Base-by-base conservation (phyloP, 2,329 filamentous ascomycete species). In the Colletotrichum sp. region DNA sequence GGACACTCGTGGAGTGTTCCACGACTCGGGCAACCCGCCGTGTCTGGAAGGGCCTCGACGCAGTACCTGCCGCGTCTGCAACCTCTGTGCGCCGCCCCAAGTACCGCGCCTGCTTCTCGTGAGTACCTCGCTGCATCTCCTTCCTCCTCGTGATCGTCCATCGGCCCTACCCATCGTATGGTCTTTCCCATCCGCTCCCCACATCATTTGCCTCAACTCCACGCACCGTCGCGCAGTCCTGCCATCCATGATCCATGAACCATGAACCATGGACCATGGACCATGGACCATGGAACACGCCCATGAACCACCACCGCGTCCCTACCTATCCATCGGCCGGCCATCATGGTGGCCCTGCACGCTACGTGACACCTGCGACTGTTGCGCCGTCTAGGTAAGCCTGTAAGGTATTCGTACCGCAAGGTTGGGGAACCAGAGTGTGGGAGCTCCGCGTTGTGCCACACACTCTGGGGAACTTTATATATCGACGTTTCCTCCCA, bases 181-280 rank as follows among this genome's bases (percentile, higher is more conserved):
- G 67, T 48, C 72, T 62, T 65, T 52, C 65, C 59, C 16, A 24
- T 52, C 48, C 36, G 21, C 48, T 71, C 68, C 61, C 68, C 72
- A 65, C 72, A 71, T 65, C 67, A 26, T 65, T 71, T 65, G 72
- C 52, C 72, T 74, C 59, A 71, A 71, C 59, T 61, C 21, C 59
- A 66, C 24, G 48, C 48, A 30, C 61, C 43, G 26, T 72, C 32
- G 69, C 38, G 64, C 58, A 56, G 64, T 34, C 55, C 56, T 55
- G 64, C 55, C 38, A 24, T 61, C 58, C 58, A 61, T 61, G 52
- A 61, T 21, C 55, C 28, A 13, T 32, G 48, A 55, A 6, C 36
- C 43, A n/a, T 43, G 38, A 43, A n/a, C 34, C 24, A 24, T 24
- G 24, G 24, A 24, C 24, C 24, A 24, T 24, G 24, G 24, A 24